phyloP scores from a whole-genome alignment of 768 basidiomycete species.

The Rhodotorula babjevae region DNA sequence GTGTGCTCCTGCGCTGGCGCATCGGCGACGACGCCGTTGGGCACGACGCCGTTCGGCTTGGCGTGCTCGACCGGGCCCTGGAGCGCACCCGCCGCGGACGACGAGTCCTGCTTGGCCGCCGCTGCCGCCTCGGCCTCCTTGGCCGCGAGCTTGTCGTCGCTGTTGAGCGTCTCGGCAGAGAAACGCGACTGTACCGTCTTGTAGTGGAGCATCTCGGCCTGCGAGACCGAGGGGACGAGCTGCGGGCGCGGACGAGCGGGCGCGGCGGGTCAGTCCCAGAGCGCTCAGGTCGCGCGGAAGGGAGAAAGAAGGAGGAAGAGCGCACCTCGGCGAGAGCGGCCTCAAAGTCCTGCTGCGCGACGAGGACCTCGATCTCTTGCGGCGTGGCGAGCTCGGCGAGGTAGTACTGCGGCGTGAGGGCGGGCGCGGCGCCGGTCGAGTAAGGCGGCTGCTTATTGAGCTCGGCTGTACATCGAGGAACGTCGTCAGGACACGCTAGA shows the following conservation, averaged over 20 bases:
- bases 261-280: not conserved
- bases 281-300: no score
- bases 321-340: conserved; percentile 59
- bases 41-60: not conserved
- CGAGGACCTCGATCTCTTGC: conserved; percentile 69
- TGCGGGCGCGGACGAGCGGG: not conserved
- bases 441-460: conserved; percentile 53
- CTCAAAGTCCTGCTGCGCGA: conserved; percentile 69
- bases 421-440: conserved; percentile 53
- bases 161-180: conserved; percentile 48
- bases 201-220: conserved; percentile 81
- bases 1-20: not conserved
- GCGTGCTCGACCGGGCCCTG: not conserved
- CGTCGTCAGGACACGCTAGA: no score
- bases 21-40: not conserved
- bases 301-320: conserved; percentile 2
- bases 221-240: conserved; percentile 74
- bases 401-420: conserved; percentile 82
- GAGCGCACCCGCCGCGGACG: not conserved
- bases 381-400: conserved; percentile 71
- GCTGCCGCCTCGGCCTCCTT: conserved; percentile 2
- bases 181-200: conserved; percentile 65
- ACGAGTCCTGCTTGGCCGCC: no score
- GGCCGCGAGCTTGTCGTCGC: conserved; percentile 26
- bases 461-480: conserved; percentile 42